Conservation (phyloP, 2,329 filamentous ascomycete genomes). For the Pezicula rhizophila region DNA sequence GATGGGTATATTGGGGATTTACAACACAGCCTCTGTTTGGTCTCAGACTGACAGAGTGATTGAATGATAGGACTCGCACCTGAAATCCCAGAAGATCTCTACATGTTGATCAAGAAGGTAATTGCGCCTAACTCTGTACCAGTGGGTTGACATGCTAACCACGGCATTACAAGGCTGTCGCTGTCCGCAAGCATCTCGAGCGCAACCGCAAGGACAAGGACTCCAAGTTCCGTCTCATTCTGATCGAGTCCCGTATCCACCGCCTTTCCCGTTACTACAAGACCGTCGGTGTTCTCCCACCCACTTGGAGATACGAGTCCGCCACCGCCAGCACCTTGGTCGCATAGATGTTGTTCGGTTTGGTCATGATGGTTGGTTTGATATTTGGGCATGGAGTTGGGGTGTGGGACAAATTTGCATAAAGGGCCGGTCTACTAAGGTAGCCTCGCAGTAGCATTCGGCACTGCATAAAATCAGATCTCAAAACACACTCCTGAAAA, state of each 20-base stretch:
- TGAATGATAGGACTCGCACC: conserved; percentile 81
- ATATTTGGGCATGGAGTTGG: conserved; percentile 23
- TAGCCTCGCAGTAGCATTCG: conserved; percentile 20
- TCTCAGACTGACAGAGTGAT: conserved; percentile 87
- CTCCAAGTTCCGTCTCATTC: conserved; percentile 99
- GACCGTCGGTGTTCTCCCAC: conserved; percentile 77
- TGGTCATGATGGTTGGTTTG: conserved; percentile 8
- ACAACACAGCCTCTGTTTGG: conserved; percentile 72
- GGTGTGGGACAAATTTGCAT: conserved; percentile 22
- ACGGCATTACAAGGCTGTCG: conserved; percentile 57
- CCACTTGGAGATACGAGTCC: conserved; percentile 98
- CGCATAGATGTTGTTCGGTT: conserved; percentile 54
- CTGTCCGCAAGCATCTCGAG: conserved; percentile 99
- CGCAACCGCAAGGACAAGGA: conserved; percentile 99
- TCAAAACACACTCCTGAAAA: conserved; percentile 20
- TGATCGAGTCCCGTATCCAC: conserved; percentile 99
- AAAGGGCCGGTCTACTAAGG: conserved; percentile 17
- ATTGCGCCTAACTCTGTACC: conserved; percentile 14
- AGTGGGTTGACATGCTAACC: conserved; percentile 12
- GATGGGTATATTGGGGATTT: conserved; percentile 15
- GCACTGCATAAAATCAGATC: conserved; percentile 23
- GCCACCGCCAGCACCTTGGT: conserved; percentile 93
- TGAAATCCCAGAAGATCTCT: conserved; percentile 98
- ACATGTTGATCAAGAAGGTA: conserved; percentile 99
- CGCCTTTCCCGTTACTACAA: conserved; percentile 99